A percentile compares a stretch with the other conserved stretches of the same genome.
Evolutionary conservation across 2,329 filamentous ascomycete species (phyloP).

Genomic region (Meredithiella fracta): DNA sequence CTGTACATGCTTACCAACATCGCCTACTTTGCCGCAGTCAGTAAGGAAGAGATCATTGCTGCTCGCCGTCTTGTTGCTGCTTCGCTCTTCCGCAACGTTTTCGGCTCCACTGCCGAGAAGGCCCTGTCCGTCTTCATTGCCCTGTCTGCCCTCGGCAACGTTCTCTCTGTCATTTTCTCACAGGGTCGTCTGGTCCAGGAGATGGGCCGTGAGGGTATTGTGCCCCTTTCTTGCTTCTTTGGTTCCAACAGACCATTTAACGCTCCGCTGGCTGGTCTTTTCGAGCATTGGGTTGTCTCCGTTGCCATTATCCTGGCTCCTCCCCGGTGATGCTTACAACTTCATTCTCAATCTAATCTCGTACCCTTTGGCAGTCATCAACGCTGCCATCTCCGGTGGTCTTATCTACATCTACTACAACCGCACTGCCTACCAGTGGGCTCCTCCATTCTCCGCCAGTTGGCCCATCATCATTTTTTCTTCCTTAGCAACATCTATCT

Average conservation of each 20-base stretch:
- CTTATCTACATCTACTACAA: conserved; percentile 37
- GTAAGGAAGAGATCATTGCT: conserved; percentile 35
- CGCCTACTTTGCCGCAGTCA: conserved; percentile 45
- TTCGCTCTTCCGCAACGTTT: conserved; percentile 39
- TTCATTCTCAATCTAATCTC: conserved; percentile 47
- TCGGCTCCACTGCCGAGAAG: conserved; percentile 36
- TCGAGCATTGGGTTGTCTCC: conserved; percentile 47
- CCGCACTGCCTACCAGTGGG: conserved; percentile 32
- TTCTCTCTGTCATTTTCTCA: conserved; percentile 51
- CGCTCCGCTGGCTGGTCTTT: conserved; percentile 42
- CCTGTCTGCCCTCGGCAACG: conserved; percentile 50
- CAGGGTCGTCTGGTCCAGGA: conserved; percentile 51
- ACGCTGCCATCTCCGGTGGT: conserved; percentile 36
- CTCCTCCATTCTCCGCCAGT: conserved; percentile 37
- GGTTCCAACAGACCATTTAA: conserved; percentile 49
- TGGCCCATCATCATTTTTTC: conserved; percentile 42
- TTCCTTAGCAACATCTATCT: conserved; percentile 45
- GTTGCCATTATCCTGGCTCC: conserved; percentile 51
- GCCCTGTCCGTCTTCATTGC: conserved; percentile 50
- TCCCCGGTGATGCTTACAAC: conserved; percentile 51
- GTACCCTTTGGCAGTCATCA: conserved; percentile 44
- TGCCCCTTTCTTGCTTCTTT: conserved; percentile 46
- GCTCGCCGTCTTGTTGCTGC: conserved; percentile 37
- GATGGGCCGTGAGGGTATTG: conserved; percentile 47
- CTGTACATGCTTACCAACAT: conserved; percentile 53